These are phyloP conservation scores for Solanum verrucosum DNA, from an alignment of 257 asterid genomes.

Conservation along the genomic window DNA sequence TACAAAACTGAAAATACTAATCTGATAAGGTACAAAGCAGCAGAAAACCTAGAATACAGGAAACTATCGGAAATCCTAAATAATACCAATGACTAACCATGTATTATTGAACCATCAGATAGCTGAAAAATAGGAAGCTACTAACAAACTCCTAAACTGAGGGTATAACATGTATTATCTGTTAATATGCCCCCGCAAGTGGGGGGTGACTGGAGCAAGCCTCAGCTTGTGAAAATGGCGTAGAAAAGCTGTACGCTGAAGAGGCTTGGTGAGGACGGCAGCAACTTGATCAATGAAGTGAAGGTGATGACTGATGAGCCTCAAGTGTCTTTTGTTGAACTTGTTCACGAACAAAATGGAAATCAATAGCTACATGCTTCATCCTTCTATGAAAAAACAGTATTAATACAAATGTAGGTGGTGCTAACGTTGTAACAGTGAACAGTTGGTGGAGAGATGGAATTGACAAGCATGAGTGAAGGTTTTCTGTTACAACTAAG, in stretches of 20 bases:
- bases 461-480: background rate
- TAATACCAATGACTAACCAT: background rate
- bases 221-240: background rate
- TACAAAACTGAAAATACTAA: background rate
- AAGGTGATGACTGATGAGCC: background rate
- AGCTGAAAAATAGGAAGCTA: background rate
- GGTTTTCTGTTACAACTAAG: background rate
- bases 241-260: background rate
- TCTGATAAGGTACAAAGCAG: background rate
- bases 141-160: background rate
- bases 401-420: background rate
- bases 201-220: background rate
- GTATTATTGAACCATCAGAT: background rate
- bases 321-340: background rate
- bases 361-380: background rate
- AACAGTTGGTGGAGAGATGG: background rate
- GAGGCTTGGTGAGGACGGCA: background rate
- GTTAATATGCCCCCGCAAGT: background rate
- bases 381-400: background rate
- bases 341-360: background rate
- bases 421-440: background rate
- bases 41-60: background rate
- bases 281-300: background rate
- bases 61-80: background rate
- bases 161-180: background rate